A percentile compares a stretch with the other conserved stretches of the same genome.
Conservation (phyloP, 495 filamentous ascomycete species). For the Penicillium ucsense region DNA sequence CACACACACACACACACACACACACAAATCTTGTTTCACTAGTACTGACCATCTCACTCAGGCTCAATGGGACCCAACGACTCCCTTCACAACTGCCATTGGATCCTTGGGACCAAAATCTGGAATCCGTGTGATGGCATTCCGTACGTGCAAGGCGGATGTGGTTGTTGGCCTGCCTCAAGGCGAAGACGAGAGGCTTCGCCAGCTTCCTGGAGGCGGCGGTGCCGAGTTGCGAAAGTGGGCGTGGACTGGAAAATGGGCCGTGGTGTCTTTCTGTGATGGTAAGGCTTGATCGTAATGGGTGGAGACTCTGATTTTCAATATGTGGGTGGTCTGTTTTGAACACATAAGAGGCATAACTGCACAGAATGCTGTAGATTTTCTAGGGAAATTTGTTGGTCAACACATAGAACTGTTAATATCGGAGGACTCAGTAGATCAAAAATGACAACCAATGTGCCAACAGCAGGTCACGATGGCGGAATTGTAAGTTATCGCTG, state of each 20-base stretch:
- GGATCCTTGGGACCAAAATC: constrained; percentile 75
- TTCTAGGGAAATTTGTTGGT: too few relatives aligned
- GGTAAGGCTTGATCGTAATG: constrained; percentile 40
- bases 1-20: too few relatives aligned
- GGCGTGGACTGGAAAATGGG: constrained; percentile 98
- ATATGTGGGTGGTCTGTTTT: too few relatives aligned
- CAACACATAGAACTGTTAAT: too few relatives aligned
- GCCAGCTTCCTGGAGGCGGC: constrained; percentile 53
- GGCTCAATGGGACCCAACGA: constrained; percentile 81
- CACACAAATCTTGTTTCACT: too few relatives aligned
- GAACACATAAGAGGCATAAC: too few relatives aligned
- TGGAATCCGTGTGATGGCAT: constrained; percentile 69
- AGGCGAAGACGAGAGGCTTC: constrained; percentile 73
- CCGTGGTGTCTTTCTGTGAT: constrained; percentile 80
- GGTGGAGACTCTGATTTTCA: too few relatives aligned
- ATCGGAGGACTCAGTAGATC: too few relatives aligned
- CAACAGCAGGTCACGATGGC: too few relatives aligned
- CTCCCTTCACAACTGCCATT: constrained; percentile 75
- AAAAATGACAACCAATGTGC: too few relatives aligned
- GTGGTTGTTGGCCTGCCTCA: constrained; percentile 79
- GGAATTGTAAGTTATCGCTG: too few relatives aligned
- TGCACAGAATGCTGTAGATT: too few relatives aligned
- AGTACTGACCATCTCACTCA: constrained; percentile 17
- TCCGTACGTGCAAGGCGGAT: constrained; percentile 94
- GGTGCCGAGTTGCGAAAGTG: constrained; percentile 71